These are phyloP conservation scores for Coniophora puteana DNA, from an alignment of 1,284 basidiomycete genomes.

Conservation along the genomic window DNA sequence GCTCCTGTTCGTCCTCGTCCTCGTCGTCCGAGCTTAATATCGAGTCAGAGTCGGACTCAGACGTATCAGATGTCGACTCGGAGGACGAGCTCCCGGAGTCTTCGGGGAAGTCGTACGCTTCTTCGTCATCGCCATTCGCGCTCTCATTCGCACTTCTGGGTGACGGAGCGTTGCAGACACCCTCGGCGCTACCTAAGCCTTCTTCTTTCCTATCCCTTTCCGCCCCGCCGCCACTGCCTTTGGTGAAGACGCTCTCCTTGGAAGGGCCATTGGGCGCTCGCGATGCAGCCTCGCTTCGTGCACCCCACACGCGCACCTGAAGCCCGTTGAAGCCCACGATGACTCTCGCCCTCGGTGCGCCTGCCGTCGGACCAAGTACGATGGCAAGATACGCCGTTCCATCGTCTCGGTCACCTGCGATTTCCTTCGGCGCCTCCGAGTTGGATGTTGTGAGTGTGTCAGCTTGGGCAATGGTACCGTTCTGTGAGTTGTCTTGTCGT, in stretches of 20 bases:
- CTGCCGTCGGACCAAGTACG: slow-evolving; percentile 59
- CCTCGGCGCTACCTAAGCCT: not conserved
- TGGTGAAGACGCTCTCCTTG: too few species aligned
- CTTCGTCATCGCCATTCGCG: slow-evolving; percentile 16
- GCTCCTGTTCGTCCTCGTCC: slow-evolving; percentile 20
- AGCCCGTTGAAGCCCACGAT: slow-evolving; percentile 62
- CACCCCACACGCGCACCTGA: slow-evolving; percentile 53
- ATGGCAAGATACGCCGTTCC: slow-evolving; percentile 49
- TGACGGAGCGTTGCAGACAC: too few species aligned
- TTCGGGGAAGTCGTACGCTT: slow-evolving; percentile 9
- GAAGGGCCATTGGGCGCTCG: not conserved
- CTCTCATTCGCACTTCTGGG: not conserved
- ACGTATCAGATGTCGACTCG: too few species aligned
- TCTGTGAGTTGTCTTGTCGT: too few species aligned
- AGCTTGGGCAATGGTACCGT: too few species aligned
- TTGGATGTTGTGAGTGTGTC: too few species aligned
- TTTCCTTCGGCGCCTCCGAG: not conserved
- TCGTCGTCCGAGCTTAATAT: too few species aligned
- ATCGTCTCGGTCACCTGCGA: not conserved
- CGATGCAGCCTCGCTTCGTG: slow-evolving; percentile 27
- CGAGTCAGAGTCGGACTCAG: slow-evolving; percentile 17
- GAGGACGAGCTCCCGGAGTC: too few species aligned
- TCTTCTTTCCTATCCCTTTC: slow-evolving; percentile 8
- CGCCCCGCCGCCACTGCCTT: not conserved
- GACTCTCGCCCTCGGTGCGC: slow-evolving; percentile 54